phyloP scores from a whole-genome alignment of 495 filamentous ascomycete species.

The Aspergillus baeticus region DNA sequence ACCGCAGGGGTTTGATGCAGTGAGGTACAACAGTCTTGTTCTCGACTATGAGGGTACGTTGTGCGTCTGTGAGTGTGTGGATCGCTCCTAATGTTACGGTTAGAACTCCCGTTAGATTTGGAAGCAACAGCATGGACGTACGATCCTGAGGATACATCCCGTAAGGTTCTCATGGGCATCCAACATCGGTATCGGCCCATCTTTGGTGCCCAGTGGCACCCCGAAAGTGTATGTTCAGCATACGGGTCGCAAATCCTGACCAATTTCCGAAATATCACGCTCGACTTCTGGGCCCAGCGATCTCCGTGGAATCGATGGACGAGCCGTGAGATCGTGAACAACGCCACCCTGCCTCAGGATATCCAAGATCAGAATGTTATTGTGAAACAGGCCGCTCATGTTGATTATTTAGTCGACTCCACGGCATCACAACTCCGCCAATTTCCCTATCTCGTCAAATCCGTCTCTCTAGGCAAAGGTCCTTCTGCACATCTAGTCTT shows the following conservation, averaged over 20 bases:
- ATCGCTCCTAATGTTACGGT: no score
- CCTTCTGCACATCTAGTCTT: not conserved
- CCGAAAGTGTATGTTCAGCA: constrained; percentile 2
- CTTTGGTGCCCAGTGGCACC: constrained; percentile 7
- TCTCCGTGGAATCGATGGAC: constrained; percentile 3
- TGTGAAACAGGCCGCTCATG: constrained; percentile 3
- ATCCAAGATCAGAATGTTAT: constrained; percentile 5
- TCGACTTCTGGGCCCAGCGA: constrained; percentile 5
- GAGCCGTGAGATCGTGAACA: not conserved
- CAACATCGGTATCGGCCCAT: constrained; percentile 1
- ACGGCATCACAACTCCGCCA: not conserved
- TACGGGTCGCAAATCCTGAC: not conserved
- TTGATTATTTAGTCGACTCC: no score
- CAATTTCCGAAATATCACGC: not conserved
- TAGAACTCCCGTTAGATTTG: not conserved
- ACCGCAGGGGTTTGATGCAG: constrained; percentile 4
- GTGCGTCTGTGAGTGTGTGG: no score
- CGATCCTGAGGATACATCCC: not conserved
- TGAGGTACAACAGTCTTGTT: constrained; percentile 5
- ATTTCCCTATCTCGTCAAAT: not conserved
- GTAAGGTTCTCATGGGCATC: constrained; percentile 7
- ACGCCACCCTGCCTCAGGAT: not conserved
- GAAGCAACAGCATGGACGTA: constrained; percentile 8
- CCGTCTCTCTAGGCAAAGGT: not conserved
- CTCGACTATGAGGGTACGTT: constrained; percentile 3